Percentiles rank a stretch among this genome's conserved stretches.
Evolutionary conservation across 2,329 filamentous ascomycete genomes (phyloP).

Genomic region (Nannizziopsis barbatae): DNA sequence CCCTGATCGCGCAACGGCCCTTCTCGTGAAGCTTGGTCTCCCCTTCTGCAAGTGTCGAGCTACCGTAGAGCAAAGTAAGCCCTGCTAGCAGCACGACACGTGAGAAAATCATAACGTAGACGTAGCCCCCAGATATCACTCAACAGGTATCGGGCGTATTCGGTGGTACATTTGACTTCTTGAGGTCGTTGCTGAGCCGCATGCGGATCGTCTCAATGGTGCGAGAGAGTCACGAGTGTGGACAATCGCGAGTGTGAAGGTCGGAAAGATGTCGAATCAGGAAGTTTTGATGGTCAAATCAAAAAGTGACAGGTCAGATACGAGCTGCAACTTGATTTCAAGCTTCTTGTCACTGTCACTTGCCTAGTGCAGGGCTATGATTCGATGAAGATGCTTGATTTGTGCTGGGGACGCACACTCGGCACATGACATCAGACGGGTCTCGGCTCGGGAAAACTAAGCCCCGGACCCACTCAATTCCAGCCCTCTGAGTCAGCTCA

Average conservation of each 20-base stretch:
- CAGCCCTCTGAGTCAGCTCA: background rate
- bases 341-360: background rate
- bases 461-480: background rate
- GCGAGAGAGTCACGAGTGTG: background rate
- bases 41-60: conserved; percentile 8
- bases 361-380: background rate
- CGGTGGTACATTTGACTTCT: background rate
- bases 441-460: background rate
- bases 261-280: background rate
- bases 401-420: background rate
- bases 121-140: background rate
- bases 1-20: conserved; percentile 80
- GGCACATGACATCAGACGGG: conserved; percentile 1
- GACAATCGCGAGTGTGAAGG: background rate
- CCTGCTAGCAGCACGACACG: conserved; percentile 8
- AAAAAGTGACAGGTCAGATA: background rate
- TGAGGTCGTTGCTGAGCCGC: background rate
- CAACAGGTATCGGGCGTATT: background rate
- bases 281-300: background rate
- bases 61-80: conserved; percentile 7
- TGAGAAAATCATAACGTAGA: conserved; percentile 3
- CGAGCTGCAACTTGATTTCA: background rate
- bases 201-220: background rate
- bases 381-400: background rate
- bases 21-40: conserved; percentile 58